phyloP scores from a whole-genome alignment of 495 filamentous ascomycete species.

The Podospora bellae-mahoneyi region DNA sequence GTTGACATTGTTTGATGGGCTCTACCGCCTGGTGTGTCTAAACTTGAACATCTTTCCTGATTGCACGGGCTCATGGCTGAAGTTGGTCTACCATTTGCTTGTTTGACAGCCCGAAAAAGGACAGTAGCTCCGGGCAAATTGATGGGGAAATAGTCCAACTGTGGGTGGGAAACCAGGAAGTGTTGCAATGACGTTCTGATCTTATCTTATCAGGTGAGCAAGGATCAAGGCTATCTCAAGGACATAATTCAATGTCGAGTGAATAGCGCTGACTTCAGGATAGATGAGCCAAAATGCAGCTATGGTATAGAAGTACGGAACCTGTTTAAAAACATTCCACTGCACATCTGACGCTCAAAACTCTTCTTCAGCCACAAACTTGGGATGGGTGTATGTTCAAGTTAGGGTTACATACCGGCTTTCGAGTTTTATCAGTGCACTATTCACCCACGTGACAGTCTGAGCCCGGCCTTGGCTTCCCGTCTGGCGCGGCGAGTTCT shows the following conservation, averaged over 20 bases:
- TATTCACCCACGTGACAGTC: background rate
- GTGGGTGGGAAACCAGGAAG: background rate
- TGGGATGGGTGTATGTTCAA: background rate
- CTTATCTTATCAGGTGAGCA: slow-evolving; percentile 3
- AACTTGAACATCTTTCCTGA: no score
- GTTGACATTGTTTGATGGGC: no score
- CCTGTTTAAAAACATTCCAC: background rate
- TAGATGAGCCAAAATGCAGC: no score
- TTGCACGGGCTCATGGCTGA: background rate
- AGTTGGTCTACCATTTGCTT: background rate
- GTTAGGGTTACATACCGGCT: background rate
- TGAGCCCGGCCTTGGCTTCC: background rate
- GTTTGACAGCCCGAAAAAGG: background rate
- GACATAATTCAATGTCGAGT: no score
- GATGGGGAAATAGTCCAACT: background rate
- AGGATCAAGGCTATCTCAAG: background rate
- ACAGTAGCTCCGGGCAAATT: background rate
- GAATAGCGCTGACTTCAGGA: no score
- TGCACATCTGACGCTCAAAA: background rate
- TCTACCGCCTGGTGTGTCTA: no score
- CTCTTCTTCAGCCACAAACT: background rate
- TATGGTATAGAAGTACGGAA: no score
- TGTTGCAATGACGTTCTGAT: slow-evolving; percentile 1
- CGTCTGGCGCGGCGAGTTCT: background rate
- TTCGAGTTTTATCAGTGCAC: background rate